A percentile compares a stretch with the other conserved stretches of the same genome.
Evolutionary conservation across 768 basidiomycete species (phyloP).

Genomic region (Amanita pseudoporphyria): DNA sequence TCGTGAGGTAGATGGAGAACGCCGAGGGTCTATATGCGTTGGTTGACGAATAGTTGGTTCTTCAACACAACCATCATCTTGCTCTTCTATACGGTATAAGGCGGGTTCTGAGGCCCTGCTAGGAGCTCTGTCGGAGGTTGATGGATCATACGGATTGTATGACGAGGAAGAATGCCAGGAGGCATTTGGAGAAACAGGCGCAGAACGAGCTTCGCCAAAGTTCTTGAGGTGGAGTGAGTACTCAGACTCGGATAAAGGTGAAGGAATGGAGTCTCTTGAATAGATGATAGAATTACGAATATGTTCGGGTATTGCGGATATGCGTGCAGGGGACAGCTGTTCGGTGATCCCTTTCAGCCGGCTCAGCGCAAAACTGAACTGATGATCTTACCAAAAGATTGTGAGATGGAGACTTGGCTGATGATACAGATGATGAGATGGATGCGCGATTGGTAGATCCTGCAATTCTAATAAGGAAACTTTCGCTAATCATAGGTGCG

Average conservation of each 20-base stretch:
- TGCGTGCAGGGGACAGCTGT: constrained; percentile 47
- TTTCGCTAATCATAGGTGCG: constrained; percentile 16
- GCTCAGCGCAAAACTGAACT: not conserved
- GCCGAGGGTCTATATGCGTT: constrained; percentile 18
- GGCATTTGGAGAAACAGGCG: constrained; percentile 21
- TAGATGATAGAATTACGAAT: constrained; percentile 32
- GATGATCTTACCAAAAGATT: constrained; percentile 41
- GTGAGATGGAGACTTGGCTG: constrained; percentile 44
- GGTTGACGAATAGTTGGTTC: constrained; percentile 30
- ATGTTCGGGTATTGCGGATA: constrained; percentile 40
- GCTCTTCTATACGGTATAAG: constrained; percentile 19
- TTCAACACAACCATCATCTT: constrained; percentile 23
- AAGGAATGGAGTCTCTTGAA: constrained; percentile 21
- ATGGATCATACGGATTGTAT: constrained; percentile 12
- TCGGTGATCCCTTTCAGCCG: not conserved
- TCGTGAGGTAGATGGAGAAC: constrained; percentile 12
- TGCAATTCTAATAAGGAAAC: not conserved
- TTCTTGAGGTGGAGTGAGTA: constrained; percentile 15
- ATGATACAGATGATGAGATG: constrained; percentile 58
- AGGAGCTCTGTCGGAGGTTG: constrained; percentile 18
- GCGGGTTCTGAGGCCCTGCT: constrained; percentile 39
- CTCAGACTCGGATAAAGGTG: constrained; percentile 21
- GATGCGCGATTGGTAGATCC: constrained; percentile 27
- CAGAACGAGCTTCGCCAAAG: constrained; percentile 28
- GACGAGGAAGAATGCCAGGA: constrained; percentile 17